Evolutionary conservation across 2,329 filamentous ascomycete species (phyloP).

Genomic region (Paecilomyces dactylethromorphus): DNA sequence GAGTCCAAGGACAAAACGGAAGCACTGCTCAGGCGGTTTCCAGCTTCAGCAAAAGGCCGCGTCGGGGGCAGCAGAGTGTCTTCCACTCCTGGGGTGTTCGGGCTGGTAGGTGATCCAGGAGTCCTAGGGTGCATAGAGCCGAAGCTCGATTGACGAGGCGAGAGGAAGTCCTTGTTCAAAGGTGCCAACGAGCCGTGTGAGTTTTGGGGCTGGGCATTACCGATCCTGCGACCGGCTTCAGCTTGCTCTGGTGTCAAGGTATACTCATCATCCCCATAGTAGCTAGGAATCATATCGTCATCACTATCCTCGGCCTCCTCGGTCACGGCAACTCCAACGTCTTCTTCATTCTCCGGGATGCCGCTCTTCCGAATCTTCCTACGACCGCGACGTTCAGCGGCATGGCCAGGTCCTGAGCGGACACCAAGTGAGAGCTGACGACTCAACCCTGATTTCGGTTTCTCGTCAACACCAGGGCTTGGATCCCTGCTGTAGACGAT

Average conservation of each 20-base stretch:
- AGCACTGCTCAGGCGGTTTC: conserved; percentile 31
- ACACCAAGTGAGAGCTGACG: conserved; percentile 34
- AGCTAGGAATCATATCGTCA: conserved; percentile 29
- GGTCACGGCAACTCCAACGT: conserved; percentile 18
- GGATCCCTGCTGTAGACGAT: conserved; percentile 33
- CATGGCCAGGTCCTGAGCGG: conserved; percentile 33
- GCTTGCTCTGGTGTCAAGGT: conserved; percentile 27
- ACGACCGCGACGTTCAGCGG: conserved; percentile 20
- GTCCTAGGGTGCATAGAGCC: conserved; percentile 13
- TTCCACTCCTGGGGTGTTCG: conserved; percentile 23
- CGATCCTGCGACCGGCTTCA: conserved; percentile 22
- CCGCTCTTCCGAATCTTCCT: conserved; percentile 19
- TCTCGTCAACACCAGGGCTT: conserved; percentile 23
- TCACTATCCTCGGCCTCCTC: conserved; percentile 30
- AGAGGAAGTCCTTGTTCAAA: conserved; percentile 11
- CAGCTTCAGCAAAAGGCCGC: conserved; percentile 21
- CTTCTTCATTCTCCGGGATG: conserved; percentile 22
- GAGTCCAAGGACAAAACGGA: conserved; percentile 50
- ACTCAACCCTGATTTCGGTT: conserved; percentile 24
- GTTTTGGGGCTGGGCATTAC: conserved; percentile 12
- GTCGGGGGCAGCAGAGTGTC: conserved; percentile 24
- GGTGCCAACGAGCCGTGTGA: conserved; percentile 7
- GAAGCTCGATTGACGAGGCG: conserved; percentile 20
- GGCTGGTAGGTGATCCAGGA: conserved; percentile 18
- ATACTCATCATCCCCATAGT: conserved; percentile 35